Percentiles rank a stretch among this genome's conserved stretches.
phyloP scores from a whole-genome alignment of 83 land plant species.

The Picea abies region DNA sequence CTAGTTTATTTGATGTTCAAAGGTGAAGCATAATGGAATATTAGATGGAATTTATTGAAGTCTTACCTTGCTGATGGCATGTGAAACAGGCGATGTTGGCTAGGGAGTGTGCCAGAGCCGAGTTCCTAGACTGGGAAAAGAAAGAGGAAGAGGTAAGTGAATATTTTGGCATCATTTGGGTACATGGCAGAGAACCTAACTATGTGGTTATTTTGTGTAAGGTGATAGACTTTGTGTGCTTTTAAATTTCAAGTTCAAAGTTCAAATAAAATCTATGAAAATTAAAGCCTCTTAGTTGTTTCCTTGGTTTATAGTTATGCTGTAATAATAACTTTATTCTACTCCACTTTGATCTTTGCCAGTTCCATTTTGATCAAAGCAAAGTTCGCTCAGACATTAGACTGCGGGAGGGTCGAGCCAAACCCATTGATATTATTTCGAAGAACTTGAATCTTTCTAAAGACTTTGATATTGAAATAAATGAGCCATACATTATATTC shows the following conservation, averaged over 20 bases:
- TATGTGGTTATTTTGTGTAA: neutral
- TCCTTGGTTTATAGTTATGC: too few relatives aligned
- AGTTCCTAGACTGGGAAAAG: slow-evolving; percentile 98
- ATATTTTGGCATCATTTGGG: slow-evolving; percentile 10
- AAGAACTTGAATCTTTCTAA: slow-evolving; percentile 81
- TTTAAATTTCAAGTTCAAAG: neutral
- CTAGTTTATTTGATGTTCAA: neutral
- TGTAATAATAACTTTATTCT: neutral
- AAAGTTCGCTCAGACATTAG: slow-evolving; percentile 93
- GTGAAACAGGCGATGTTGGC: slow-evolving; percentile 82
- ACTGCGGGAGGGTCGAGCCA: slow-evolving; percentile 90
- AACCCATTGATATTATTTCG: slow-evolving; percentile 92
- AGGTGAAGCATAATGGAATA: neutral
- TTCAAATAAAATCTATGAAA: neutral
- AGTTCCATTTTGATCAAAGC: slow-evolving; percentile 99
- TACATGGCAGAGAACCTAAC: too few relatives aligned
- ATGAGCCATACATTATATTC: slow-evolving; percentile 96
- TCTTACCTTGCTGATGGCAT: slow-evolving; percentile 3
- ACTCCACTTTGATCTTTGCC: slow-evolving; percentile 21
- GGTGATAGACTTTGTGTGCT: neutral
- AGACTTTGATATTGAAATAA: slow-evolving; percentile 83
- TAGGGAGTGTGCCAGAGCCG: slow-evolving; percentile 95
- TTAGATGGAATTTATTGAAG: slow-evolving; percentile 5
- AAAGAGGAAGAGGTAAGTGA: slow-evolving; percentile 94
- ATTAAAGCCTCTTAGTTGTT: neutral